phyloP scores from a whole-genome alignment of 2,329 filamentous ascomycete genomes.

The Apiospora malaysiana region DNA sequence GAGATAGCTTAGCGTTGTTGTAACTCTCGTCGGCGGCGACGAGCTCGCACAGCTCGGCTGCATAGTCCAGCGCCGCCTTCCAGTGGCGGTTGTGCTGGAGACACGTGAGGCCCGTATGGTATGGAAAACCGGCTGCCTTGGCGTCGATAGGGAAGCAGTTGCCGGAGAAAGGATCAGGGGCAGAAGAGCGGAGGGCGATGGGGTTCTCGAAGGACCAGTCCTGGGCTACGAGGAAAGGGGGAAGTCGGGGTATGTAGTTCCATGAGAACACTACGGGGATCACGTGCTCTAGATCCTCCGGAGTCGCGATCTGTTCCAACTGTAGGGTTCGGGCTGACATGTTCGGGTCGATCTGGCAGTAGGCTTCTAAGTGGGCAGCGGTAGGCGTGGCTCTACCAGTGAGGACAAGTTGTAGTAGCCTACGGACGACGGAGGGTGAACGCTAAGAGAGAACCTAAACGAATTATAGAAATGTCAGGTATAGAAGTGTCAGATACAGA shows the following conservation, averaged over 20 bases:
- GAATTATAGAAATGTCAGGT: background rate
- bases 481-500: background rate
- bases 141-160: background rate
- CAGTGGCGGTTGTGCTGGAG: constrained; percentile 9
- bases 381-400: background rate
- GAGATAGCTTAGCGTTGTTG: constrained; percentile 1
- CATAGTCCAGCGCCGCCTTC: constrained; percentile 2
- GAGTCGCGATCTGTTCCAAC: background rate
- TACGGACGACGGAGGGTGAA: background rate
- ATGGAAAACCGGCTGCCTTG: constrained; percentile 5
- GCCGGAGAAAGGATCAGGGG: background rate
- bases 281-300: background rate
- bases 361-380: background rate
- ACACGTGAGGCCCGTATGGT: background rate
- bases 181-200: background rate
- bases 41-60: background rate
- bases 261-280: constrained; percentile 10
- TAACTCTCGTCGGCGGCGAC: constrained; percentile 6
- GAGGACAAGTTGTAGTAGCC: background rate
- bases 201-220: constrained; percentile 1
- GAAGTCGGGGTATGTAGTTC: constrained; percentile 16
- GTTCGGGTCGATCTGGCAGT: background rate
- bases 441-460: background rate
- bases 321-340: constrained; percentile 5
- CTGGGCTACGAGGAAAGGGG: background rate